Evolutionary conservation across 2,329 filamentous ascomycete genomes (phyloP).

Genomic region (Nothophoma quercina): DNA sequence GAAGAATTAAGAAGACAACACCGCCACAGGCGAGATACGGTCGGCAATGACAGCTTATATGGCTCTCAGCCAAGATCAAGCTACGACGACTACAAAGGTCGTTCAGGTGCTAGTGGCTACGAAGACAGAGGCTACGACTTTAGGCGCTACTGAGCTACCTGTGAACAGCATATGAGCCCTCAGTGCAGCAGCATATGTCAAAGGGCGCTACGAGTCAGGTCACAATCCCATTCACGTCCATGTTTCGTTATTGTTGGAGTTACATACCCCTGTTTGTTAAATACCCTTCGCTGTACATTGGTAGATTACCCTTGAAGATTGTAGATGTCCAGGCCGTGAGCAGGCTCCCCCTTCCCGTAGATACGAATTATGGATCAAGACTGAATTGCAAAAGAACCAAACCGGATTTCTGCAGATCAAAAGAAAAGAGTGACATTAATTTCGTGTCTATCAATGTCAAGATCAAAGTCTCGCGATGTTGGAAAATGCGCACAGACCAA

Average conservation of each 20-base stretch:
- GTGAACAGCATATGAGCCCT: background rate
- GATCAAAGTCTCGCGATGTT: too few relatives aligned
- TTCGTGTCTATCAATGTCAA: too few relatives aligned
- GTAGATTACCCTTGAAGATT: background rate
- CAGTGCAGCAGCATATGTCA: background rate
- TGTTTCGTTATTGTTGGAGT: background rate
- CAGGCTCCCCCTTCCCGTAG: background rate
- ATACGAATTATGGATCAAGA: background rate
- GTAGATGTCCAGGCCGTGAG: background rate
- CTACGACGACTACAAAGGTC: constrained; percentile 42
- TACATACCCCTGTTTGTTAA: constrained; percentile 3
- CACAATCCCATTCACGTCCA: background rate
- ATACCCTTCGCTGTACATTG: background rate
- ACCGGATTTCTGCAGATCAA: too few relatives aligned
- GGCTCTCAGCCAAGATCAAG: constrained; percentile 38
- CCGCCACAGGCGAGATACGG: constrained; percentile 35
- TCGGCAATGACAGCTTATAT: constrained; percentile 36
- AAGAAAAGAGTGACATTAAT: too few relatives aligned
- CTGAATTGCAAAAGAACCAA: too few relatives aligned
- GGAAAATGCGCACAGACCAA: constrained; percentile 3
- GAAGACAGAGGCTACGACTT: constrained; percentile 40
- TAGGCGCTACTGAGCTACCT: constrained; percentile 35
- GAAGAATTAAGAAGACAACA: constrained; percentile 38
- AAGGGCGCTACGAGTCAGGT: background rate
- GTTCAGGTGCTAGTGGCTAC: constrained; percentile 36